Conservation (phyloP, 768 basidiomycete species). For the Lactifluus pinguis region DNA sequence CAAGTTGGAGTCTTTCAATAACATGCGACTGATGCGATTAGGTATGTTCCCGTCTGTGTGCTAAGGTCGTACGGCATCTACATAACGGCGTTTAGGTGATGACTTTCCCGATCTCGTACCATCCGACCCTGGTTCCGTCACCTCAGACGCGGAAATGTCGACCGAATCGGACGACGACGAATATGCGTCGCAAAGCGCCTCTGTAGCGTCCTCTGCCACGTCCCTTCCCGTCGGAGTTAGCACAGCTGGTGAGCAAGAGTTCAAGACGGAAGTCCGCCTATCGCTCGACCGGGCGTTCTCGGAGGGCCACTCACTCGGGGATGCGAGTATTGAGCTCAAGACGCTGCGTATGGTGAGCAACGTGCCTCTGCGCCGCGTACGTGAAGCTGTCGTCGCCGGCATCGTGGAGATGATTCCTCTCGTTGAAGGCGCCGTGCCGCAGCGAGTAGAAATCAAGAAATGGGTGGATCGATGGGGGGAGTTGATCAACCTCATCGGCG, state of each 20-base stretch:
- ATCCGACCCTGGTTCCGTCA: slow-evolving; percentile 50
- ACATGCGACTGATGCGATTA: slow-evolving; percentile 67
- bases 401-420: slow-evolving; percentile 67
- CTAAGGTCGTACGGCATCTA: neutral
- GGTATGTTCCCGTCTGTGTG: slow-evolving; percentile 34
- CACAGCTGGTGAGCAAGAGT: slow-evolving; percentile 43
- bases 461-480: slow-evolving; percentile 75
- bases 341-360: slow-evolving; percentile 96
- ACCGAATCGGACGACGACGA: slow-evolving; percentile 30
- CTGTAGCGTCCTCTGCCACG: slow-evolving; percentile 43
- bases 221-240: slow-evolving; percentile 33
- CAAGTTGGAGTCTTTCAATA: slow-evolving; percentile 52
- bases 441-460: slow-evolving; percentile 54
- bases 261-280: slow-evolving; percentile 64
- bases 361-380: slow-evolving; percentile 75
- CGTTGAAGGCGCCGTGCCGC: slow-evolving; percentile 44
- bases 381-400: slow-evolving; percentile 81
- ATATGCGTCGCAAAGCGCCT: slow-evolving; percentile 28
- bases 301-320: slow-evolving; percentile 86
- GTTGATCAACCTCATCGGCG: slow-evolving; percentile 73
- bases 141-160: slow-evolving; percentile 40
- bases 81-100: slow-evolving; percentile 38
- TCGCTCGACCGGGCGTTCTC: slow-evolving; percentile 88
- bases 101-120: slow-evolving; percentile 50
- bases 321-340: slow-evolving; percentile 89